Base-by-base conservation (phyloP, 2,329 filamentous ascomycete genomes). In the Didymella glomerata region DNA sequence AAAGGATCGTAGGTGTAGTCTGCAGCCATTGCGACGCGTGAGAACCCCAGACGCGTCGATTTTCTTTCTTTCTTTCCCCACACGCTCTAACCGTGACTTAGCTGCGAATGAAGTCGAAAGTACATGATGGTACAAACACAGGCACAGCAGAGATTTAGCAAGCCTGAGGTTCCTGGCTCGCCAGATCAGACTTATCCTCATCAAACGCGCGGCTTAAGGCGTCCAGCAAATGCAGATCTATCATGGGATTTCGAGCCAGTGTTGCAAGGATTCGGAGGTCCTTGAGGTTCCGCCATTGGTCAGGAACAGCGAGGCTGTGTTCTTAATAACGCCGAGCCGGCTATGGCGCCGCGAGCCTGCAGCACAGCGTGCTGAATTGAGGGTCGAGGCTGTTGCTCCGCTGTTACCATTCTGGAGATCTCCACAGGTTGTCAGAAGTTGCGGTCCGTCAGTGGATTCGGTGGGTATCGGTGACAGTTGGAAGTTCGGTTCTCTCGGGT, bases 1-100 rank as follows among this genome's bases (percentile, higher is more conserved):
- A 70, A 52, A 18, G 40, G 47, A 27, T 64, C 58, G 41, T 69
- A 69, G 49, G 38, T 64, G 46, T 69, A 64, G 24, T 53, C 30
- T 8, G 13, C 24, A 13, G 63, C 42, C 62, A 65, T 63, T 9
- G 34, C 52, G 16, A 10, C 28, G 24, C 24, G 20, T 25, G 16
- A n/a, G 13, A 32, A 38, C 13, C n/a, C 16, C 45, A 24, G 16
- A 22, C 36, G 46, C 28, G 46, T 45, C 24, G 8, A 28, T 24
- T 9, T 16, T 9, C 46, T 45, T 36, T n/a, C n/a, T n/a, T n/a
- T 45, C 53, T 45, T 49, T 16, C 13, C 36, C 11, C 22, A 36
- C 40, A 18, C 49, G 9, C 40, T 18, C 11, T 45, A 16, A 7
- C 25, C n/a, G 24, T 56, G 24, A 38, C 5, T n/a, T 22, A 24